Evolutionary conservation across 2,329 filamentous ascomycete species (phyloP).

Genomic region (Colletotrichum musicola): DNA sequence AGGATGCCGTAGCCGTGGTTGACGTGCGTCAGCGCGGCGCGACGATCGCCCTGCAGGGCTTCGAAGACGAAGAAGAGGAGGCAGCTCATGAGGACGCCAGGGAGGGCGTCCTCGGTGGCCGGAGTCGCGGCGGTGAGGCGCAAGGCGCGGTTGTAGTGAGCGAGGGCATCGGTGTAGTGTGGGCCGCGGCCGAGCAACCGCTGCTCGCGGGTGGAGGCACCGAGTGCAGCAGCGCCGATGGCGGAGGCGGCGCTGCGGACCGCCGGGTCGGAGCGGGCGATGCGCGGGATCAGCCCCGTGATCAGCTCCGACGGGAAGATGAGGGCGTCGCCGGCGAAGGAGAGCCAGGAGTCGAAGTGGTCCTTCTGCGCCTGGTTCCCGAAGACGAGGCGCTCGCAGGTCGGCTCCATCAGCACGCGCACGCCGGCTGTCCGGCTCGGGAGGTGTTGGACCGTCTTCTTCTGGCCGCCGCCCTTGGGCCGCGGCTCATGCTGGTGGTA

Average conservation of each 20-base stretch:
- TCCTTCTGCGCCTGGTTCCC: conserved; percentile 28
- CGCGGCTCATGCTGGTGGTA: conserved; percentile 21
- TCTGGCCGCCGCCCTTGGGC: background rate
- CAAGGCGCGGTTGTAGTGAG: conserved; percentile 29
- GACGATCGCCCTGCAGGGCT: conserved; percentile 53
- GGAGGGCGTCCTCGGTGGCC: conserved; percentile 10
- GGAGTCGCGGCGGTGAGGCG: conserved; percentile 7
- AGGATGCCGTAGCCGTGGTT: conserved; percentile 47
- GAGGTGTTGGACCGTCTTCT: background rate
- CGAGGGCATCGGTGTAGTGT: conserved; percentile 15
- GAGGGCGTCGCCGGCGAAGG: conserved; percentile 16
- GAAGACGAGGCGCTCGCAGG: conserved; percentile 31
- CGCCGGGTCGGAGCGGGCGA: conserved; percentile 39
- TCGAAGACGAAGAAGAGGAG: conserved; percentile 58
- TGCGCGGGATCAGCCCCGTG: conserved; percentile 39
- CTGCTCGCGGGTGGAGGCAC: conserved; percentile 21
- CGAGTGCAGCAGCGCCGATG: conserved; percentile 47
- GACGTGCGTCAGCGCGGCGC: conserved; percentile 54
- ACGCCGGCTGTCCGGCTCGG: background rate
- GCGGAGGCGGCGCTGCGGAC: conserved; percentile 56
- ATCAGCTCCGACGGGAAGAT: conserved; percentile 32
- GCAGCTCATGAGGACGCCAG: conserved; percentile 49
- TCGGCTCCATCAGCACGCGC: conserved; percentile 23
- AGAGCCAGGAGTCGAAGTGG: conserved; percentile 31
- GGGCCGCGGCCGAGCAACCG: conserved; percentile 17